Evolutionary conservation across 257 asterid species (phyloP).

Genomic region (Jasminum sambac): DNA sequence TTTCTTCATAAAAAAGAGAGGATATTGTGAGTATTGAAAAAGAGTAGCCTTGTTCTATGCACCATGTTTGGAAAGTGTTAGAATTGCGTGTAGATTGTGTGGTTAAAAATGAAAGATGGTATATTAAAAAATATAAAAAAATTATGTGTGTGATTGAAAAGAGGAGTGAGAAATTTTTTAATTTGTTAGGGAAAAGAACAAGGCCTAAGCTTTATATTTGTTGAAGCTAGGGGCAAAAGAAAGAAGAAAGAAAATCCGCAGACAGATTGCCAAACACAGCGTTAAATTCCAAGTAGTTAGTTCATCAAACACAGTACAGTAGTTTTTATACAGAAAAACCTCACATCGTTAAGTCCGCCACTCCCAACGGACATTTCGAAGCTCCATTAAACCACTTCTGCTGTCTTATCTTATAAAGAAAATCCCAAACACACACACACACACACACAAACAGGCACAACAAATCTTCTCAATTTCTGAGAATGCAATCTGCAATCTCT

Average conservation of each 20-base stretch:
- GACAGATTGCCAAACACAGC: neutral
- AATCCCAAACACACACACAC: neutral
- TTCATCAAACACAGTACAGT: neutral
- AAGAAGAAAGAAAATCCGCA: neutral
- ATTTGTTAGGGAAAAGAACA: too few species aligned
- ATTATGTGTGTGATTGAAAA: too few species aligned
- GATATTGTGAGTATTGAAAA: too few species aligned
- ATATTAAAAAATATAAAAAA: too few species aligned
- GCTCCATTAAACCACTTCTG: constrained; percentile 9
- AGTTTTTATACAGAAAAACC: neutral
- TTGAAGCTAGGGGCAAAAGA: too few species aligned
- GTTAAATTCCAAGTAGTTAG: neutral
- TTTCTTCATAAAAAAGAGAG: too few species aligned
- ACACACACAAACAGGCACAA: neutral
- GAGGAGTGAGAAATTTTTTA: too few species aligned
- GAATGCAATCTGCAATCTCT: constrained; percentile 70
- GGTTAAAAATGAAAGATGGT: too few species aligned
- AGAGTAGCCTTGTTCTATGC: too few species aligned
- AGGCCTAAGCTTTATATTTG: too few species aligned
- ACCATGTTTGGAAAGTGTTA: too few species aligned
- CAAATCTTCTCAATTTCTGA: constrained; percentile 5
- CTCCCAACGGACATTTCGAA: constrained; percentile 8
- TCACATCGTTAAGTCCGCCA: constrained; percentile 15
- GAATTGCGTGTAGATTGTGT: too few species aligned
- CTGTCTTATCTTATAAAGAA: neutral